Percentiles rank a stretch among this genome's conserved stretches.
These are phyloP conservation scores for Gracilaria gracilis DNA, from an alignment of 23 red algal genomes.

Conservation along the genomic window DNA sequence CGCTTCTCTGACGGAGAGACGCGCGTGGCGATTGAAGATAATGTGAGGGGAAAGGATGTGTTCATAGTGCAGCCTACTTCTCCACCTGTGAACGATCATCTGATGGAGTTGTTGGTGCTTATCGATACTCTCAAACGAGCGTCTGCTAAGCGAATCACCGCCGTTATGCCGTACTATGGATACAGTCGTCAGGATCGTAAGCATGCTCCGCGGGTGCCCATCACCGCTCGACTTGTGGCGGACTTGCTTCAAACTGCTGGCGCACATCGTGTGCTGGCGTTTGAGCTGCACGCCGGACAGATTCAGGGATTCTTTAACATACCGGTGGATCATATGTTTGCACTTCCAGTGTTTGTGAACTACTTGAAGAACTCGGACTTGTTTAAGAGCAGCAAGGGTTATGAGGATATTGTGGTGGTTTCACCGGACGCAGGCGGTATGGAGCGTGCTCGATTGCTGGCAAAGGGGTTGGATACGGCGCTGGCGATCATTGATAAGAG, in stretches of 20 bases:
- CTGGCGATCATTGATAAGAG: slow-evolving; percentile 99
- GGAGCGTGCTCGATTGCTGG: slow-evolving; percentile 96
- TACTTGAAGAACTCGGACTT: slow-evolving; percentile 61
- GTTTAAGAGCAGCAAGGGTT: slow-evolving; percentile 13
- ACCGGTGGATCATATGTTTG: slow-evolving; percentile 99
- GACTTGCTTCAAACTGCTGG: slow-evolving; percentile 94
- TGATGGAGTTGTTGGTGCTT: slow-evolving; percentile 98
- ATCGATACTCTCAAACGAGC: slow-evolving; percentile 98
- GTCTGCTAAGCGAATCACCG: slow-evolving; percentile 98
- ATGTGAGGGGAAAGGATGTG: slow-evolving; percentile 98
- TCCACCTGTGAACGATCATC: slow-evolving; percentile 98
- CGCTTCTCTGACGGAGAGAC: slow-evolving; percentile 98
- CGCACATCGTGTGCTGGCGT: slow-evolving; percentile 95
- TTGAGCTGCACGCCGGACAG: slow-evolving; percentile 98
- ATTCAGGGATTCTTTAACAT: slow-evolving; percentile 99
- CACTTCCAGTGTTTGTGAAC: slow-evolving; percentile 91
- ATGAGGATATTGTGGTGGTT: slow-evolving; percentile 84
- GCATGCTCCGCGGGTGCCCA: slow-evolving; percentile 94
- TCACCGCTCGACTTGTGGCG: slow-evolving; percentile 93
- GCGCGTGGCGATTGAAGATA: slow-evolving; percentile 95
- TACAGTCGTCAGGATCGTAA: slow-evolving; percentile 98
- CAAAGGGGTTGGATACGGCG: slow-evolving; percentile 89
- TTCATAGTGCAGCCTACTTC: slow-evolving; percentile 97
- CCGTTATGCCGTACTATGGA: slow-evolving; percentile 99
- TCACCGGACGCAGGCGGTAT: slow-evolving; percentile 98